These are phyloP conservation scores for Wickerhamomyces subpelliculosus DNA, from an alignment of 805 yeast species.

Conservation along the genomic window DNA sequence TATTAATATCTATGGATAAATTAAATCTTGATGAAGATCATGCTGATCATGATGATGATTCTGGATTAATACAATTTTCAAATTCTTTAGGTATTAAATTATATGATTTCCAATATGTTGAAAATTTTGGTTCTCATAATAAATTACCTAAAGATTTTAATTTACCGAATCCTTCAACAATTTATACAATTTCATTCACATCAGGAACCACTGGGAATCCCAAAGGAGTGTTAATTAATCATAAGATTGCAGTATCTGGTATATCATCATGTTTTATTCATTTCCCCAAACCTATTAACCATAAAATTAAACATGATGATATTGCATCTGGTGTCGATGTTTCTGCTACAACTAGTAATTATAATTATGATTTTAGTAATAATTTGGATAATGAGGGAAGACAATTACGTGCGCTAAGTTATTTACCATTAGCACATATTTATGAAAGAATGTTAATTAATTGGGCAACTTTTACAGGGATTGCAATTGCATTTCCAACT, in stretches of 20 bases:
- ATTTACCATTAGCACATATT: constrained; percentile 56
- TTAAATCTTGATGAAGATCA: constrained; percentile 22
- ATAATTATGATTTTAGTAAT: constrained; percentile 3
- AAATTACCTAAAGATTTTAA: constrained; percentile 23
- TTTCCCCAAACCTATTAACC: constrained; percentile 2
- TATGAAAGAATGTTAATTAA: constrained; percentile 42
- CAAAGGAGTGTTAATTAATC: constrained; percentile 50
- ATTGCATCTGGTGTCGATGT: no score
- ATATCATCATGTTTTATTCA: constrained; percentile 21
- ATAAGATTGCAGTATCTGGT: constrained; percentile 35
- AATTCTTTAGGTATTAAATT: constrained; percentile 26
- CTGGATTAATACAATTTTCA: constrained; percentile 14
- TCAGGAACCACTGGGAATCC: constrained; percentile 66
- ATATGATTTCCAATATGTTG: constrained; percentile 26
- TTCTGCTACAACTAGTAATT: no score
- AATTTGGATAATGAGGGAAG: constrained; percentile 12
- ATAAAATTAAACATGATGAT: no score
- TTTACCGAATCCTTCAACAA: constrained; percentile 30
- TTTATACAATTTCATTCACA: constrained; percentile 52
- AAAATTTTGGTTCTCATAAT: constrained; percentile 27
- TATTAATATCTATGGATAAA: constrained; percentile 42
- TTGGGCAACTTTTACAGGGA: constrained; percentile 28
- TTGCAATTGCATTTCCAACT: constrained; percentile 39
- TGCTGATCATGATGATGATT: no score
- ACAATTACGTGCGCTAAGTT: constrained; percentile 27